phyloP scores from a whole-genome alignment of 73 alveolate species.

The Loxodes magnus region DNA sequence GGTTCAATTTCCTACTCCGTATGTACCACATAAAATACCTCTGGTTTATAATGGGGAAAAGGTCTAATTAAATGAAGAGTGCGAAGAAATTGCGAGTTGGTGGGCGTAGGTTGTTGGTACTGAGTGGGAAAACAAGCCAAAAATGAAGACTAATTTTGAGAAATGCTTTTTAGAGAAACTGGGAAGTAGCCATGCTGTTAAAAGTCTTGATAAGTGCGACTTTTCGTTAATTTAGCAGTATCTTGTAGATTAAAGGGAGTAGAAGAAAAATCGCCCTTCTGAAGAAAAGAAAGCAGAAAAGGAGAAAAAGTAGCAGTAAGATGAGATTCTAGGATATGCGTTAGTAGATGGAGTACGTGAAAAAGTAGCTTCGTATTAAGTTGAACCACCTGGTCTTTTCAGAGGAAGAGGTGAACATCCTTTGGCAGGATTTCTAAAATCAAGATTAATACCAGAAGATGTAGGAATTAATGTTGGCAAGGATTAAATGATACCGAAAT shows the following conservation, averaged over 20 bases:
- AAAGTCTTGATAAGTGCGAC: slow-evolving; percentile 72
- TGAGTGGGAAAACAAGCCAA: slow-evolving; percentile 65
- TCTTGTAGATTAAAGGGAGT: slow-evolving; percentile 58
- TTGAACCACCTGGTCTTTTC: slow-evolving; percentile 97
- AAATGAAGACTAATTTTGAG: slow-evolving; percentile 74
- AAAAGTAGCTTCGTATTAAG: slow-evolving; percentile 72
- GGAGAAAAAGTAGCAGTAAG: slow-evolving; percentile 57
- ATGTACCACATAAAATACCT: slow-evolving; percentile 79
- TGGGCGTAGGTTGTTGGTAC: slow-evolving; percentile 86
- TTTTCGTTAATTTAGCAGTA: slow-evolving; percentile 61
- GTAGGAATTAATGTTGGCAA: slow-evolving; percentile 79
- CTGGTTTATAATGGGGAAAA: slow-evolving; percentile 62
- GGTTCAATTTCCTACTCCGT: slow-evolving; percentile 76
- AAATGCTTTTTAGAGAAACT: slow-evolving; percentile 47
- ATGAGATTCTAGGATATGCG: slow-evolving; percentile 76
- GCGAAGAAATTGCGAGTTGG: slow-evolving; percentile 88
- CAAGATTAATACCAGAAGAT: slow-evolving; percentile 81
- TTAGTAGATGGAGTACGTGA: slow-evolving; percentile 88
- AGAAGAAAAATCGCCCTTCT: slow-evolving; percentile 48
- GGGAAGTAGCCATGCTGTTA: slow-evolving; percentile 49
- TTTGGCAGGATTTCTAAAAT: slow-evolving; percentile 80
- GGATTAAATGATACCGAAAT: slow-evolving; percentile 35
- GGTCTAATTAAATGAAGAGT: slow-evolving; percentile 65
- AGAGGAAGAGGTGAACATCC: slow-evolving; percentile 99
- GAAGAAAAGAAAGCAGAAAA: slow-evolving; percentile 78